These are phyloP conservation scores for Chrysoporthe austroafricana DNA, from an alignment of 2,329 filamentous ascomycete genomes.

Conservation along the genomic window DNA sequence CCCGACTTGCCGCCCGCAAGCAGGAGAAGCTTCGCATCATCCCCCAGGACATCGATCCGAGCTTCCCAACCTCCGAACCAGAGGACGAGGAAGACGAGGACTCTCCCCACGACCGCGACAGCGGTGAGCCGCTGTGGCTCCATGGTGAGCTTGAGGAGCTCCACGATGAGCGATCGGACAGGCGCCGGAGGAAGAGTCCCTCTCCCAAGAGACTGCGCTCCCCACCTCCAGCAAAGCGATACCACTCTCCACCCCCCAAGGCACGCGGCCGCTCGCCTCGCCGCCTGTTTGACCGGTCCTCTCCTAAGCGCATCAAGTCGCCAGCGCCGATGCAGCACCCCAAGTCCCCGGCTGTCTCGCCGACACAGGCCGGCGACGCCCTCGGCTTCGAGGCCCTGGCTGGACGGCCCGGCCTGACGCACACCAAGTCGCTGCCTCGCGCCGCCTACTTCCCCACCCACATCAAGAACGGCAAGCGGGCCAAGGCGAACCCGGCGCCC, in stretches of 20 bases:
- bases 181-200: conserved; percentile 54
- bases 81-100: conserved; percentile 84
- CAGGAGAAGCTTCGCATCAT: conserved; percentile 79
- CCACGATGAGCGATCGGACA: conserved; percentile 55
- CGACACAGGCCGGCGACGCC: conserved; percentile 46
- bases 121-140: conserved; percentile 70
- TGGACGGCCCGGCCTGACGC: conserved; percentile 68
- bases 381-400: conserved; percentile 51
- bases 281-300: conserved; percentile 66
- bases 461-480: conserved; percentile 41
- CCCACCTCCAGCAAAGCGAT: conserved; percentile 49
- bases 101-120: conserved; percentile 60
- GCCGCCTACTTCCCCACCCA: conserved; percentile 72
- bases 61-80: conserved; percentile 91
- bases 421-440: conserved; percentile 86
- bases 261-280: conserved; percentile 58
- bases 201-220: conserved; percentile 68
- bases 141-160: conserved; percentile 73
- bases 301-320: conserved; percentile 71
- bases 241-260: conserved; percentile 56
- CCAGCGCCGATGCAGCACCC: conserved; percentile 65
- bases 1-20: conserved; percentile 79
- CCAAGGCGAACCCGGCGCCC: conserved; percentile 37
- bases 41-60: conserved; percentile 97
- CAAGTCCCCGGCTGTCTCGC: conserved; percentile 53